Base-by-base conservation (phyloP, 192 early-diverging fungal species). In the Backusella morwellensis region DNA sequence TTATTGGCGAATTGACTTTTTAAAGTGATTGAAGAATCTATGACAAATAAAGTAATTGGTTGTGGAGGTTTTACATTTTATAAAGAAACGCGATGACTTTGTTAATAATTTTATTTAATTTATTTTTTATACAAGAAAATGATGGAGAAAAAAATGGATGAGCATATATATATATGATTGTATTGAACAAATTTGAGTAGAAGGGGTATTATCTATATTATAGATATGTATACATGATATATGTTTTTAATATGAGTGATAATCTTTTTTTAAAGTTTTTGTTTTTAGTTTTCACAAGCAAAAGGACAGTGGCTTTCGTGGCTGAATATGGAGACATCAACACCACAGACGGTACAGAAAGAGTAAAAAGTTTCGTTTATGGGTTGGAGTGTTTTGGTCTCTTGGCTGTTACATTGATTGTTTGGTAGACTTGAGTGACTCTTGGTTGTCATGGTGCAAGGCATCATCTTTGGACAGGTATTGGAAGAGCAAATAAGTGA, bases 261-360 rank as follows among this genome's bases (percentile, higher is more conserved):
- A 59, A 21, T 11, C 54, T 50, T 50, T 50, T 50, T 50, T 50
- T 50, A 50, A 63, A 29, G n/a, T 63, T 40, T 40, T 40, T 40
- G 8, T 38, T 38, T 38, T 38, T 4, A 63, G 12, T 63, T 29
- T 14, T 63, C 56, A 9, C 68, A 38, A 21, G 68, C 35, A 41
- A 70, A 70, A 23, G 68, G 68, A 12, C 68, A 70, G 26, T 70
- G 68, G n/a, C 11, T 70, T 70, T 70, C 68, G 9, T 70, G 68
- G 12, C 35, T 40, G 21, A 70, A 70, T 38, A 70, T 70, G 1
- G 68, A 70, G 35, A 70, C 68, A 12, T 70, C 68, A 11, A 70
- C 68, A 23, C 68, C 68, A 70, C 68, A 70, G n/a, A 38, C 35
- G n/a, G 36, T 35, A 26, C 68, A 70, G n/a, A 70, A 70, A 23